Conservation (phyloP, 2,329 filamentous ascomycete species). For the Verticillium nonalfalfae region DNA sequence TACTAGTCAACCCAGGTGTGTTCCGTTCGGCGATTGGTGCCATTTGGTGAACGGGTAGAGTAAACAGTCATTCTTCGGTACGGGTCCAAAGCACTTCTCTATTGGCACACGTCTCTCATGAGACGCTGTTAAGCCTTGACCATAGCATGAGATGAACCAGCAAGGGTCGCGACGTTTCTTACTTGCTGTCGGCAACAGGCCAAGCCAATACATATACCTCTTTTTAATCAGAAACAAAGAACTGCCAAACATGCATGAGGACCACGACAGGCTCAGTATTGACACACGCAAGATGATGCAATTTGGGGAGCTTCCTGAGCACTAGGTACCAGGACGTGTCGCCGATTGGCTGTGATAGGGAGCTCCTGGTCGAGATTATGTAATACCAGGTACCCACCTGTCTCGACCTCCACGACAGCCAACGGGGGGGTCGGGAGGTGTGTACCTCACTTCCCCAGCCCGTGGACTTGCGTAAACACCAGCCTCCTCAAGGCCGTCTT, state of each 20-base stretch:
- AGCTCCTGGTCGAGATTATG: background rate
- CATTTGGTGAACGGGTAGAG: background rate
- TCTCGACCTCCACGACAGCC: background rate
- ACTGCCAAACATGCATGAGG: no score
- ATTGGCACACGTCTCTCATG: background rate
- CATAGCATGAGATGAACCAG: background rate
- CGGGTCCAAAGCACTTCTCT: background rate
- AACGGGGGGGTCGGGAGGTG: background rate
- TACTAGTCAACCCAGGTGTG: constrained; percentile 54
- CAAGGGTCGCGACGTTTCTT: background rate
- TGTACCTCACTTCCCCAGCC: background rate
- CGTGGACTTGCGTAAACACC: background rate
- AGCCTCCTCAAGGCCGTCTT: background rate
- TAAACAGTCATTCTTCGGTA: background rate
- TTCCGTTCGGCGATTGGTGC: background rate
- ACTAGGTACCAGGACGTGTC: background rate
- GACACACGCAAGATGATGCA: background rate
- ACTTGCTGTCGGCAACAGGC: background rate
- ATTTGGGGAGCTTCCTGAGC: background rate
- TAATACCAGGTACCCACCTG: background rate
- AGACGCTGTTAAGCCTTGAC: background rate
- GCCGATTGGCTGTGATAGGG: no score
- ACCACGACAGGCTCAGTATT: no score
- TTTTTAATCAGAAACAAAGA: background rate
- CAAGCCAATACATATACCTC: background rate